Base-by-base conservation (phyloP, 2,329 filamentous ascomycete genomes). In the Blumeria hordei region DNA sequence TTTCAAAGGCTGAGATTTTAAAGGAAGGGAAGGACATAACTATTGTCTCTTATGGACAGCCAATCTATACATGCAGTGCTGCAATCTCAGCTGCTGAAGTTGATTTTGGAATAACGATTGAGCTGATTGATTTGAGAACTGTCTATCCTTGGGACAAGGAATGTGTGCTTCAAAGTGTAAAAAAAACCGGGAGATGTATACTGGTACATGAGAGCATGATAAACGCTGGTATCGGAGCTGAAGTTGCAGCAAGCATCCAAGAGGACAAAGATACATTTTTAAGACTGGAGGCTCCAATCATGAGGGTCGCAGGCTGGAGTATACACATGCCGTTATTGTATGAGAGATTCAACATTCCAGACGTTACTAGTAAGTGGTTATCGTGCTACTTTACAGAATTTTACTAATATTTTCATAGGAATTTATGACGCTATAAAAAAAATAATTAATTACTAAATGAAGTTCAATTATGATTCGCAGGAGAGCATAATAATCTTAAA, bases 131-230 rank as follows among this genome's bases (percentile, higher is more conserved):
- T 64, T 66, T 86, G 14, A 71, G 81, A 53, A 84, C 81, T 0
- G 74, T 86, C 36, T 85, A 83, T 65, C 82, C 82, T 0, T 86
- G 81, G 81, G 82, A 86, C 63, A 71, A 80, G 54, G 70, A 75
- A 60, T 80, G 77, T 0, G 71, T 85, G 0, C 65, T 84, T 54
- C 70, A 77, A 16, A 85, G 81, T 56, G 81, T 85, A 1, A 74
- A 72, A 59, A 85, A 82, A 67, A 86, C 82, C 0, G 81, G 82
- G 0, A 69, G 80, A 56, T 80, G 79, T 32, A 71, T 85, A 28
- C 76, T 86, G 0, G 82, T 85, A 1, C 82, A 86, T 63, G 82
- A 86, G 64, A 83, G 80, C 57, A 85, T 85, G 79, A 72, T 81
- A 58, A 85, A 84, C 63, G 80, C 80, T 11, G 82, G 82, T 16